Conservation (phyloP, 306 rosid genomes). For the Begonia peltatifolia region DNA sequence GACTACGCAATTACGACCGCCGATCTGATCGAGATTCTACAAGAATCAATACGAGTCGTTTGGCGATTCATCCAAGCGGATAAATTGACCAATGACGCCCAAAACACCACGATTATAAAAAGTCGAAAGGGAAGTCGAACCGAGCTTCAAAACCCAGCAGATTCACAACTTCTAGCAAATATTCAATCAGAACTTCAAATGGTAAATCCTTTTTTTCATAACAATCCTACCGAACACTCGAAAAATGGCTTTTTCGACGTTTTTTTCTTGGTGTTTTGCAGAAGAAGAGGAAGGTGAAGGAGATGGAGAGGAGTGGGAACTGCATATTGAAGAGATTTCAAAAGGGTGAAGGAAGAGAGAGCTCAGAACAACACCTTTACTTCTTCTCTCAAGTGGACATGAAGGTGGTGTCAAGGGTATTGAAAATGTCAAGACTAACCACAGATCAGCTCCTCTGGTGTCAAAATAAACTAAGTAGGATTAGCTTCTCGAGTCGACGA, state of each 20-base stretch:
- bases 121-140: constrained; percentile 16
- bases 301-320: constrained; percentile 36
- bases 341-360: constrained; percentile 36
- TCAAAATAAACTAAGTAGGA: constrained; percentile 49
- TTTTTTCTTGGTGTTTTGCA: constrained; percentile 12
- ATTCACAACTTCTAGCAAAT: constrained; percentile 34
- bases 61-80: constrained; percentile 53
- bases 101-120: constrained; percentile 12
- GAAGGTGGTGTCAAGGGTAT: constrained; percentile 72
- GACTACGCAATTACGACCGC: constrained; percentile 31
- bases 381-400: constrained; percentile 85
- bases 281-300: constrained; percentile 72
- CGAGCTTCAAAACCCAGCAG: constrained; percentile 56
- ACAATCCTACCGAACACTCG: background rate
- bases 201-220: constrained; percentile 18
- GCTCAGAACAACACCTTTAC: constrained; percentile 33
- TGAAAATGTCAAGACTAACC: constrained; percentile 71
- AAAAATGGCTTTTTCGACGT: background rate
- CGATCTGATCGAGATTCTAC: constrained; percentile 37
- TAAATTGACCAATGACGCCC: constrained; percentile 19
- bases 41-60: constrained; percentile 55
- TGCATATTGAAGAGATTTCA: constrained; percentile 65
- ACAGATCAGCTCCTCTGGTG: constrained; percentile 89
- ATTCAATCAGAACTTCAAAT: constrained; percentile 48
- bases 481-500: constrained; percentile 34